Evolutionary conservation across 768 basidiomycete species (phyloP).

Genomic region (Sporobolomyces roseus): DNA sequence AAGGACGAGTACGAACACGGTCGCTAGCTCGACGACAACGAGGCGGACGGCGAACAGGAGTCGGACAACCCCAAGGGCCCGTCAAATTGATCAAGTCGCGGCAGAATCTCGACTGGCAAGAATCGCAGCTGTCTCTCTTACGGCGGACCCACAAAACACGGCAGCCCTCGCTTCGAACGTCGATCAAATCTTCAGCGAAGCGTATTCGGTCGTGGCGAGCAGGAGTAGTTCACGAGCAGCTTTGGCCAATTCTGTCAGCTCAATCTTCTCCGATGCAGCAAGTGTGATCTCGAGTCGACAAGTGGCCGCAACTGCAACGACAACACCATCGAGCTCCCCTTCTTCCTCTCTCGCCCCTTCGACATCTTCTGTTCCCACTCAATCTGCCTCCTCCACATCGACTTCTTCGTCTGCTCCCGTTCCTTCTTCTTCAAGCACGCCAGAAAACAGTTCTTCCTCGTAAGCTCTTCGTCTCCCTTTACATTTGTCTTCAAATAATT

Average conservation of each 20-base stretch:
- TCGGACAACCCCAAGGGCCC: neutral
- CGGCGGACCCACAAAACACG: neutral
- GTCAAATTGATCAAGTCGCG: too few species aligned
- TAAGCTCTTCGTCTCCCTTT: neutral
- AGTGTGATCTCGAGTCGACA: slow-evolving; percentile 18
- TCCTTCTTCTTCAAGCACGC: slow-evolving; percentile 2
- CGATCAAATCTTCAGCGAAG: slow-evolving; percentile 6
- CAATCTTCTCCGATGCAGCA: slow-evolving; percentile 11
- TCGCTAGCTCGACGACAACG: neutral
- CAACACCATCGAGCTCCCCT: neutral
- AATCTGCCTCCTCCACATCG: neutral
- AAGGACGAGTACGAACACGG: neutral
- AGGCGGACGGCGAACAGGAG: neutral
- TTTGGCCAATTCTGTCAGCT: slow-evolving; percentile 5
- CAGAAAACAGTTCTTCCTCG: neutral
- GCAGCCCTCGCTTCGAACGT: slow-evolving; percentile 15
- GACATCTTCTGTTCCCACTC: neutral
- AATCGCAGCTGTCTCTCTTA: slow-evolving; percentile 17
- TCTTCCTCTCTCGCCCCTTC: slow-evolving; percentile 1
- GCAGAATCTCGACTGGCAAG: neutral
- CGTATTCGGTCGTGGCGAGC: slow-evolving; percentile 8
- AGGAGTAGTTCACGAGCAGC: slow-evolving; percentile 13
- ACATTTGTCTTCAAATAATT: neutral
- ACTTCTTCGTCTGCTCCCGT: neutral
- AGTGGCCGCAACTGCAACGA: neutral